Base-by-base conservation (phyloP, 768 basidiomycete species). In the Pilatotrama ljubarskyi region DNA sequence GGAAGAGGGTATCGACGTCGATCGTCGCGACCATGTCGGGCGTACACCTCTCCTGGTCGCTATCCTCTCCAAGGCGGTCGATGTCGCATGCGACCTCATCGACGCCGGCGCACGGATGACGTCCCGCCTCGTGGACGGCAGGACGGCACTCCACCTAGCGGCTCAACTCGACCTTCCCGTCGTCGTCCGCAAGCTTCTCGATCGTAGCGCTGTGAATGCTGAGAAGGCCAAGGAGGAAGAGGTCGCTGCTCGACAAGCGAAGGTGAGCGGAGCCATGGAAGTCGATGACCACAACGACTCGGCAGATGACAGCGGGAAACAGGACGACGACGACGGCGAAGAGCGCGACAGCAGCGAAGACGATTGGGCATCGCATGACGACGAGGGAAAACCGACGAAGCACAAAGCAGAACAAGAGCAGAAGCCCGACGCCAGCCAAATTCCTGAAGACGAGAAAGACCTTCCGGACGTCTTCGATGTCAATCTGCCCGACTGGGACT, bases 11-110 rank as follows among this genome's bases (percentile, higher is more conserved):
- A 70, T 77, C 55, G 80, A 84, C 62, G 66, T 85, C 24, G 76
- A 84, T 63, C 75, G 77, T 37, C 80, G 85, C 2, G 85, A 86
- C 68, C 82, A 85, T 52, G 83, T 86, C 41, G 86, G 85, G 0
- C 81, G 86, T 4, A 83, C 84, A 7, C 72, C 80, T 1, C 73
- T 87, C n/a, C 86, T 86, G 50, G 70, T 85, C 36, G 84, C 84
- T 3, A 79, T 87, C 49, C 53, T 85, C 15, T 75, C 75, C 42
- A 74, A 75, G 38, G 78, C 77, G 0, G 65, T 65, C 3, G 82
- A 81, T 1, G 78, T 84, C 51, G 81, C 82, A 0, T 72, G 72
- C 59, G 77, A 79, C 36, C 75, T 87, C 32, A 76, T 87, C 49
- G 80, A 85, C 40, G 80, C 80, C 14, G 82, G 82, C 3, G 83